Evolutionary conservation across 139 green algal species (phyloP), one percentile per base, ranked within the genome.

Genomic region (Yamagishiella unicocca): DNA sequence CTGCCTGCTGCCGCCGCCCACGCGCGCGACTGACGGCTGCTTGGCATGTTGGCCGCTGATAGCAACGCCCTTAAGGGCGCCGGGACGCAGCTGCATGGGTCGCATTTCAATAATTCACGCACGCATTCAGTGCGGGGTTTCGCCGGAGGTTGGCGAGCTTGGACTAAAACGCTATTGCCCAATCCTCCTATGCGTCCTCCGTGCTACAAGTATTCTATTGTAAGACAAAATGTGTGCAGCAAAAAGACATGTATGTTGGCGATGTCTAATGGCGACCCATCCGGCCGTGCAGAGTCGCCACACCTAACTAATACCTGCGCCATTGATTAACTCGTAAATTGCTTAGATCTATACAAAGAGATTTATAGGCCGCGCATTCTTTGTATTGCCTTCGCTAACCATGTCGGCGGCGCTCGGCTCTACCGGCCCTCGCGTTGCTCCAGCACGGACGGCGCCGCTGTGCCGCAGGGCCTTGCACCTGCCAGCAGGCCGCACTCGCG

Each of bases 351-450:
- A n/a, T n/a, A n/a, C n/a, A n/a, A n/a, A n/a, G n/a, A n/a, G n/a
- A n/a, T n/a, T n/a, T n/a, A n/a, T n/a, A n/a, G n/a, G n/a, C n/a
- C n/a, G n/a, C n/a, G n/a, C n/a, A n/a, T n/a, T n/a, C n/a, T n/a
- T n/a, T n/a, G n/a, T n/a, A n/a, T n/a, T n/a, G n/a, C n/a, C n/a
- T 58, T 58, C 19, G 58, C n/a, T 4, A 80, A 80, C 25, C 42
- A 80, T 82, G 75, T 82, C 75, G 75, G 75, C 75, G 75, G 75
- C 75, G 75, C 75, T 84, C 27, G 77, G 54, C 55, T 58, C 54
- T 43, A 85, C 38, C 58, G 43, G 54, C 37, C 43, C 67, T 25
- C 80, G 42, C 27, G 33, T 66, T 67, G 80, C 42, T 40, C 31
- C 67, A 25, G 50, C 70, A 1, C 83, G 72, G 83, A n/a, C 70